Percentiles rank a stretch among this genome's conserved stretches.
These are phyloP conservation scores for Hemileia vastatrix DNA, from an alignment of 1,284 basidiomycete genomes.

Conservation along the genomic window DNA sequence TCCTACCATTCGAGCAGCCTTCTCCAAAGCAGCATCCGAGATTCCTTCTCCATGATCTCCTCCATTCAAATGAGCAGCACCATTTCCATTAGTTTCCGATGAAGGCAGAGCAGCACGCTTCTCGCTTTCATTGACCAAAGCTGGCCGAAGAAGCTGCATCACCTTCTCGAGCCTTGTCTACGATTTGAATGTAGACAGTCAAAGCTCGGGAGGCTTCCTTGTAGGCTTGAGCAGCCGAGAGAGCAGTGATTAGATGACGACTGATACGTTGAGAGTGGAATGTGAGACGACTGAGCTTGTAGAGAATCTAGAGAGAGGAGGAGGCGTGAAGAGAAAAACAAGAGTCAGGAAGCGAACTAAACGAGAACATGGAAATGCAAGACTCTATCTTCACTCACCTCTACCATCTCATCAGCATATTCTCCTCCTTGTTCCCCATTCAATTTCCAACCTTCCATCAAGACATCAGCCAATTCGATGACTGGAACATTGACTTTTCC, in stretches of 20 bases:
- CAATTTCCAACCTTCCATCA: constrained; percentile 16
- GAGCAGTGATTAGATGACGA: constrained; percentile 62
- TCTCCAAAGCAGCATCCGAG: neutral
- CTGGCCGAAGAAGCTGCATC: constrained; percentile 37
- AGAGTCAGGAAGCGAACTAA: neutral
- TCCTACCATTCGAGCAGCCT: constrained; percentile 7
- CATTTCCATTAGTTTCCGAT: constrained; percentile 28
- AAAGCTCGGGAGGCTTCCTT: constrained; percentile 65
- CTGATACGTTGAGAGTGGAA: constrained; percentile 78
- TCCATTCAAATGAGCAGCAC: constrained; percentile 30
- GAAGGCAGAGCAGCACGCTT: constrained; percentile 2
- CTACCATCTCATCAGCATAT: constrained; percentile 28
- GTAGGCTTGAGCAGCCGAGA: constrained; percentile 55
- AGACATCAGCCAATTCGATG: constrained; percentile 16
- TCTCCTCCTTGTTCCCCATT: constrained; percentile 23
- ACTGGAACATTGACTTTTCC: constrained; percentile 8
- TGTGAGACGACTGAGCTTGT: constrained; percentile 81
- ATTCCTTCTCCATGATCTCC: neutral
- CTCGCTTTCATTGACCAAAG: constrained; percentile 9
- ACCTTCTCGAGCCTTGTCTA: constrained; percentile 65
- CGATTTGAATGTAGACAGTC: constrained; percentile 70
- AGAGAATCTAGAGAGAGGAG: constrained; percentile 54
- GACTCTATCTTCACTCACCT: constrained; percentile 2
- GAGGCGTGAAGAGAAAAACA: neutral
- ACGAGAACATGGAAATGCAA: too few species aligned